A percentile compares a stretch with the other conserved stretches of the same genome.
Conservation (phyloP, 805 yeast species). For the Scheffersomyces amazonensis region DNA sequence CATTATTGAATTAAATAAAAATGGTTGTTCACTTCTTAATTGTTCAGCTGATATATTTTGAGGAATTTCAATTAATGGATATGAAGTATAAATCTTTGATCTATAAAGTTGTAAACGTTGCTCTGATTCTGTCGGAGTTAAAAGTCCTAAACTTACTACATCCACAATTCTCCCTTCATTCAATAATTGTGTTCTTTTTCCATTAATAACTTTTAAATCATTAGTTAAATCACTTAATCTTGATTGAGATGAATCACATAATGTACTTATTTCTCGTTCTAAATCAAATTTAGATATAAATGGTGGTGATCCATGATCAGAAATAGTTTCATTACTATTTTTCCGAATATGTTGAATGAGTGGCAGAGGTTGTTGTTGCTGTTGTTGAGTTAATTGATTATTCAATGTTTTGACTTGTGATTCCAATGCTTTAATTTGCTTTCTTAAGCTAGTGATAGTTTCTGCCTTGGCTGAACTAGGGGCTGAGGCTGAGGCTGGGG, state of each 20-base stretch:
- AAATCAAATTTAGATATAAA: slow-evolving; percentile 32
- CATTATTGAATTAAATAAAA: slow-evolving; percentile 63
- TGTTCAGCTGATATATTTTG: slow-evolving; percentile 40
- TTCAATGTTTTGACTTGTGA: slow-evolving; percentile 9
- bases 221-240: slow-evolving; percentile 43
- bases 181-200: slow-evolving; percentile 34
- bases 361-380: background rate
- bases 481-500: background rate
- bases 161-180: slow-evolving; percentile 34
- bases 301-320: slow-evolving; percentile 13
- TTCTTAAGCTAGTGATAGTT: slow-evolving; percentile 16
- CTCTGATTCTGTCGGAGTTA: slow-evolving; percentile 60
- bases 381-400: background rate
- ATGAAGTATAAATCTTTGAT: slow-evolving; percentile 40
- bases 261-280: slow-evolving; percentile 38
- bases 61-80: slow-evolving; percentile 60
- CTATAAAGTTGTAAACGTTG: slow-evolving; percentile 51
- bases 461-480: background rate
- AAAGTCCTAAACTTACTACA: slow-evolving; percentile 53
- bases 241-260: slow-evolving; percentile 28
- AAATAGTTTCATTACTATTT: slow-evolving; percentile 1
- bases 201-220: slow-evolving; percentile 44
- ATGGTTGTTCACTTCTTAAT: slow-evolving; percentile 53
- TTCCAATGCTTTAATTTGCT: slow-evolving; percentile 15
- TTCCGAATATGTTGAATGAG: background rate